Evolutionary conservation across 768 basidiomycete genomes (phyloP), one percentile per base, ranked within the genome.

Genomic region (Lentinula edodes): DNA sequence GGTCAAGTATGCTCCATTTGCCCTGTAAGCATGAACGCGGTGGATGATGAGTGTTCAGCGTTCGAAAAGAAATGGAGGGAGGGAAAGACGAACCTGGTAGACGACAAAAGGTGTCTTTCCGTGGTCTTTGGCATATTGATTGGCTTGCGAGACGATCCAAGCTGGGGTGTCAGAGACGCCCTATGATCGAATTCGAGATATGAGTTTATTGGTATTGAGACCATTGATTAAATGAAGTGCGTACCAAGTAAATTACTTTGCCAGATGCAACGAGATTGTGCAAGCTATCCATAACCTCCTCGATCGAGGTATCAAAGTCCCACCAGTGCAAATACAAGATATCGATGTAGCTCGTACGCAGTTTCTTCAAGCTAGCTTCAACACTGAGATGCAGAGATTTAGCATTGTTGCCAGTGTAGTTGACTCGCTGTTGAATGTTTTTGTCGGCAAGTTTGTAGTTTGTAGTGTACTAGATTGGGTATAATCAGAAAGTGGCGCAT

Each of bases 391-490:
- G 59, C 35, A 60, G 20, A 9, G 59, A 60, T 65, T 84, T 83
- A 60, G 70, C 60, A 61, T 72, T 74, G 66, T 87, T 86, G 2
- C 85, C 85, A 1, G 64, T 66, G 64, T 77, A 82, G 52, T 78
- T 69, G 2, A 73, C 69, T 46, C 78, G 74, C 48, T 77, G 72
- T 10, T 66, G 61, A 9, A 72, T 60, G 1, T 54, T 62, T 2
- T 64, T 18, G 43, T 76, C 65, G n/a, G 67, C 61, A 7, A 58
- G 56, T 46, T 77, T 79, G 67, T 46, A 75, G 60, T 71, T 68
- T 43, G 63, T 68, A 0, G 69, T 65, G 52, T 74, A 78, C 76
- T 75, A 78, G 78, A 76, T 38, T 32, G 36, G n/a, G 7, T 12
- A 45, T 18, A 9, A 16, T 6, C 15, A 28, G 23, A 58, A 41